A percentile compares a stretch with the other conserved stretches of the same genome.
phyloP scores from a whole-genome alignment of 2,329 filamentous ascomycete species.

The Neopestalotiopsis sp. region DNA sequence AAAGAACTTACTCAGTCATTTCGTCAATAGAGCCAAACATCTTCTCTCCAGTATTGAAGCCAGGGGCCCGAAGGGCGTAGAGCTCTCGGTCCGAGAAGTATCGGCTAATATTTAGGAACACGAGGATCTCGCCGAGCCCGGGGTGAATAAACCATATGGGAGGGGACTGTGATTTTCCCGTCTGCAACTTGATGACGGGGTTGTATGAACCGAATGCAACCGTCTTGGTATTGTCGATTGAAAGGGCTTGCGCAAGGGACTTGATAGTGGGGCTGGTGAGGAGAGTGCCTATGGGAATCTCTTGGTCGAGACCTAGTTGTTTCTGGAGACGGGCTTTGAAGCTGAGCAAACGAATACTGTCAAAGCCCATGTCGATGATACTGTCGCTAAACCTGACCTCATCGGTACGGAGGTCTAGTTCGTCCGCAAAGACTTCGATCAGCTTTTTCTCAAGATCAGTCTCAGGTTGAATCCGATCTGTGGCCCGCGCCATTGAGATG shows the following conservation, averaged over 20 bases:
- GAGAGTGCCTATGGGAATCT: constrained; percentile 15
- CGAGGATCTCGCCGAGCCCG: constrained; percentile 22
- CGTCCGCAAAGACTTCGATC: constrained; percentile 7
- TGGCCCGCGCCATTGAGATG: background rate
- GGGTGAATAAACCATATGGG: constrained; percentile 20
- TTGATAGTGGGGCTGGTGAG: constrained; percentile 17
- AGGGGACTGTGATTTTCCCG: background rate
- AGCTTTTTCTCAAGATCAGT: constrained; percentile 11
- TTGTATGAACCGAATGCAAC: background rate
- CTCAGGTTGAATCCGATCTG: background rate
- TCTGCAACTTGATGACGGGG: constrained; percentile 17
- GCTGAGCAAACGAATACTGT: constrained; percentile 17
- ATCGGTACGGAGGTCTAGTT: background rate
- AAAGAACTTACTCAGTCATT: constrained; percentile 17
- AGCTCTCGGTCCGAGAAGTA: constrained; percentile 19
- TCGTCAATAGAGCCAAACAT: constrained; percentile 42
- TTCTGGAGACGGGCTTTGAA: constrained; percentile 9
- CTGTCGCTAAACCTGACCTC: constrained; percentile 12
- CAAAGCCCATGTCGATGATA: constrained; percentile 18
- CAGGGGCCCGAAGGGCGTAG: constrained; percentile 24
- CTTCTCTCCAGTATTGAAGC: constrained; percentile 39
- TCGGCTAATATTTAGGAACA: constrained; percentile 21
- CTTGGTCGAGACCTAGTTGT: background rate
- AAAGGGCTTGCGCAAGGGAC: background rate
- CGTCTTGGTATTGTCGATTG: background rate